Evolutionary conservation across 306 rosid species (phyloP).

Genomic region (Acacia acuminata): DNA sequence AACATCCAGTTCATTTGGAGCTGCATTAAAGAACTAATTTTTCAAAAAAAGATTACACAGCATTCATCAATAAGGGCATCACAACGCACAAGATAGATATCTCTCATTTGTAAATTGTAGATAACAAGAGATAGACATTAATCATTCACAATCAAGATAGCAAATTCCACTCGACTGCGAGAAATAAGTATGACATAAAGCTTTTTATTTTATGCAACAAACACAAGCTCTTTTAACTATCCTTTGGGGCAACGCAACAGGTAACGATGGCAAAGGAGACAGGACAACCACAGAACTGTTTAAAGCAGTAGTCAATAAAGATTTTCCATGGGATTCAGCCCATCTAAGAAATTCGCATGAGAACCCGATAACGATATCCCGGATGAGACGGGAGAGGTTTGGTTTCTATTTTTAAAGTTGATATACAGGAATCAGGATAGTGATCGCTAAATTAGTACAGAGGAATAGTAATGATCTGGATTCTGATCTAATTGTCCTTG

Average conservation of each 20-base stretch:
- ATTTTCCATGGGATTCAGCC: background rate
- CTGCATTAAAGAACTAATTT: background rate
- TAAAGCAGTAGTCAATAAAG: background rate
- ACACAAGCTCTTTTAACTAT: background rate
- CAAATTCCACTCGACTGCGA: conserved; percentile 1
- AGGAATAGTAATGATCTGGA: background rate
- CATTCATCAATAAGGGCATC: background rate
- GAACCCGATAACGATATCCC: background rate
- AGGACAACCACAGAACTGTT: background rate
- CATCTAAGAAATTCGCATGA: background rate
- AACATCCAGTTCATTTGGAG: background rate
- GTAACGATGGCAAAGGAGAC: background rate
- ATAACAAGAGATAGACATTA: background rate
- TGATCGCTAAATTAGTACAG: background rate
- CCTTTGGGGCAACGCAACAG: background rate
- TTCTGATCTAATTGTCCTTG: background rate
- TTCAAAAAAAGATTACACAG: background rate
- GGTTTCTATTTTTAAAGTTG: background rate
- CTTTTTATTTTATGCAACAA: background rate
- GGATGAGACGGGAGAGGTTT: background rate
- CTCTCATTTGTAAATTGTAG: background rate
- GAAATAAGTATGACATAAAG: background rate
- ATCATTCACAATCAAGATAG: background rate
- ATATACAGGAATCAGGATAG: background rate
- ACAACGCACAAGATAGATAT: background rate